Conservation (phyloP, 345 rosid species). For the Mangifera indica region DNA sequence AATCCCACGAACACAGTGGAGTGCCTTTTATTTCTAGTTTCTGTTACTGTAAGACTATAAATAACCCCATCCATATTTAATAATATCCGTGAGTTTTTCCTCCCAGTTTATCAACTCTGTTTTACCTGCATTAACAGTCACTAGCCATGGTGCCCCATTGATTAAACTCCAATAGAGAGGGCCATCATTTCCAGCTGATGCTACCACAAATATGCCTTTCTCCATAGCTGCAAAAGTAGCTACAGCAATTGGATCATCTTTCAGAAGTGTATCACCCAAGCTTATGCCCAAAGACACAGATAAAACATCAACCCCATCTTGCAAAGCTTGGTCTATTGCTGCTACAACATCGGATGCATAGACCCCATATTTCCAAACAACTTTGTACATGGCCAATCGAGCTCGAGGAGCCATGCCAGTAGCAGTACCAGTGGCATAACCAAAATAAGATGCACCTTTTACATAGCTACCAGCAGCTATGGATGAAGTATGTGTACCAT, state of each 20-base stretch:
- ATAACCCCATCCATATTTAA: no score
- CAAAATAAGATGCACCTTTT: conserved; percentile 39
- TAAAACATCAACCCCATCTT: conserved; percentile 45
- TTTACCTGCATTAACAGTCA: conserved; percentile 41
- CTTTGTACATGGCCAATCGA: conserved; percentile 40
- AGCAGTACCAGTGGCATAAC: conserved; percentile 38
- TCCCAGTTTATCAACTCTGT: no score
- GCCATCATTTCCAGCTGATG: conserved; percentile 53
- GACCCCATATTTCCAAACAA: conserved; percentile 31
- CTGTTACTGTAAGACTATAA: no score
- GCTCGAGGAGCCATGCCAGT: conserved; percentile 47
- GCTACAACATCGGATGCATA: conserved; percentile 46
- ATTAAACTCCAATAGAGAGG: conserved; percentile 23
- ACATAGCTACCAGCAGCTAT: conserved; percentile 48
- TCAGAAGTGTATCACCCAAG: conserved; percentile 11
- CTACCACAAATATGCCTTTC: conserved; percentile 38
- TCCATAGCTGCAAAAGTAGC: conserved; percentile 44
- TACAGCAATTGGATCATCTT: conserved; percentile 38
- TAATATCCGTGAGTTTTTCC: no score
- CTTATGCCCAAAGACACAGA: conserved; percentile 35
- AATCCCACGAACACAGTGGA: no score
- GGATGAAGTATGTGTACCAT: conserved; percentile 52
- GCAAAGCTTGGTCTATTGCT: conserved; percentile 49
- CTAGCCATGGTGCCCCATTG: conserved; percentile 49
- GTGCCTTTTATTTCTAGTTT: no score